Evolutionary conservation across 1,284 basidiomycete genomes (phyloP).

Genomic region (Leucoagaricus sp.): DNA sequence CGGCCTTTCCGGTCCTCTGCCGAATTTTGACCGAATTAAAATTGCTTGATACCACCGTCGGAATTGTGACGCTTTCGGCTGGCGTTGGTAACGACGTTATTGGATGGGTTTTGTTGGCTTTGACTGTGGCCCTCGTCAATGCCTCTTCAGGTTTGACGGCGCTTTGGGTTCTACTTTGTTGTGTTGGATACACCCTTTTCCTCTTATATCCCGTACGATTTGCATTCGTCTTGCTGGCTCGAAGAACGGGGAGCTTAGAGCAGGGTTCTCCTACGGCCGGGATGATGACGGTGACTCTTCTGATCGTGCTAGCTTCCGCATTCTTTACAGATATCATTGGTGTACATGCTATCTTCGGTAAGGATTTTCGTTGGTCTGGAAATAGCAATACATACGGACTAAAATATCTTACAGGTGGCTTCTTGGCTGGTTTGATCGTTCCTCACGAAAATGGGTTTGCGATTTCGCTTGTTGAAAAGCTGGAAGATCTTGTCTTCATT

Average conservation of each 20-base stretch:
- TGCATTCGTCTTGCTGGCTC: conserved; percentile 68
- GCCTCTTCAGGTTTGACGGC: conserved; percentile 75
- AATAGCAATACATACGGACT: neutral
- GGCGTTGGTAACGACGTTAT: conserved; percentile 88
- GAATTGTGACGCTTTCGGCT: conserved; percentile 83
- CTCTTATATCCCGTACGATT: conserved; percentile 69
- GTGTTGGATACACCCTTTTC: conserved; percentile 75
- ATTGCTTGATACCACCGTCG: conserved; percentile 88
- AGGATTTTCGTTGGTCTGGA: conserved; percentile 17
- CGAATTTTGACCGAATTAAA: conserved; percentile 79
- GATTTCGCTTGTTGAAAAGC: conserved; percentile 72
- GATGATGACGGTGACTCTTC: conserved; percentile 80
- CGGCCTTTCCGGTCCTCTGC: conserved; percentile 92
- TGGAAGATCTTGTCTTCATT: conserved; percentile 78
- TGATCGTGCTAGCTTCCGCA: conserved; percentile 76
- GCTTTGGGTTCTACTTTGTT: conserved; percentile 79
- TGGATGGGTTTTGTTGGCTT: conserved; percentile 78
- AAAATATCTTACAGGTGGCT: conserved; percentile 55
- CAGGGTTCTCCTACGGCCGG: conserved; percentile 70
- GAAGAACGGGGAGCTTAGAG: conserved; percentile 74
- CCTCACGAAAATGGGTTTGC: conserved; percentile 88
- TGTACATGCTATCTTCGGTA: conserved; percentile 68
- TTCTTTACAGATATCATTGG: conserved; percentile 92
- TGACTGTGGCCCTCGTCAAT: conserved; percentile 90
- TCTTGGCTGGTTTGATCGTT: conserved; percentile 87